Base-by-base conservation (phyloP, 495 filamentous ascomycete species). In the Gamarada debralockiae region DNA sequence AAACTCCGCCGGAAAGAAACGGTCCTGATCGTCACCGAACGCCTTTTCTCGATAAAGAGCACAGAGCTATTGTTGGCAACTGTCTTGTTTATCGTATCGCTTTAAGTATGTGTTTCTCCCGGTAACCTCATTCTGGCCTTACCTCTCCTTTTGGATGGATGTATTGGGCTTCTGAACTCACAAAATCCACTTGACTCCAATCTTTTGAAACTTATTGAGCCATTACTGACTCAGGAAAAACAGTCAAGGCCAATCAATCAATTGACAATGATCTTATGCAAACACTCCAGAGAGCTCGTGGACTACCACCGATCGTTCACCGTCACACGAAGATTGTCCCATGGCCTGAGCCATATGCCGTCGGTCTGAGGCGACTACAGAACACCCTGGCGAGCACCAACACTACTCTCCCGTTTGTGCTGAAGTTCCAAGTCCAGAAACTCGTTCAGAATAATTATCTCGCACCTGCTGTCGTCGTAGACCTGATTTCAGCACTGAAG, bases 391-490 rank as follows among this genome's bases (percentile, higher is more conserved):
- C 50, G 1, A 46, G 27, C 10, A 17, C 22, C 20, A 51, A 18
- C 10, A 4, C 24, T 36, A 12, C 3, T 1, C 22, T 61, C n/a
- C 50, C 58, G 53, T 58, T 50, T 21, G 25, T 12, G 1, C 10
- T 61, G n/a, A 36, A 34, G 22, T 79, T 78, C 46, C 70, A 82
- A 45, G 64, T 82, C 3, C 72, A 82, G 44, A 74, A 71, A 17
- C 65, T 85, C 5, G 73, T 74, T 4, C 65, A 70, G 47, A 81
- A 83, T 53, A 67, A 69, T 8, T 75, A 73, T 50, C 68, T 85
- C 2, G 55, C 75, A 12, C 79, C 79, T 8, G 34, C 36, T 0
- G 73, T 61, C 3, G 72, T 79, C 8, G 21, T 58, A 7, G 34
- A 37, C 2, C 56, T 85, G 0, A 57, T 82, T 17, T 57, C 65